A percentile compares a stretch with the other conserved stretches of the same genome.
These are phyloP conservation scores for Aspergillus steynii DNA, from an alignment of 495 filamentous ascomycete genomes.

Conservation along the genomic window DNA sequence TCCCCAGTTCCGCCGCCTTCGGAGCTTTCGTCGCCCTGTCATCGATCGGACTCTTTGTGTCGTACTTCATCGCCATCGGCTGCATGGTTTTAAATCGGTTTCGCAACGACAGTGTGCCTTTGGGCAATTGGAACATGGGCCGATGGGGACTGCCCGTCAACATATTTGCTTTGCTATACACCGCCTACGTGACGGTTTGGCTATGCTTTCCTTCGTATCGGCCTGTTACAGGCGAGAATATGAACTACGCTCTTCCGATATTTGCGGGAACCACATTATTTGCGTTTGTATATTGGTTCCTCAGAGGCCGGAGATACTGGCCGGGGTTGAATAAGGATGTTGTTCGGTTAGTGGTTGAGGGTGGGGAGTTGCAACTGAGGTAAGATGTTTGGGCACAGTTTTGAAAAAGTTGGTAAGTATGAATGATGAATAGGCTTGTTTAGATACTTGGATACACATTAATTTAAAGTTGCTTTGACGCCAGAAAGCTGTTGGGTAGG, in stretches of 20 bases:
- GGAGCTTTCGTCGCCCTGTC: slow-evolving; percentile 52
- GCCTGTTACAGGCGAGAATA: slow-evolving; percentile 25
- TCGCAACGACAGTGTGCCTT: background rate
- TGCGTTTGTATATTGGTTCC: slow-evolving; percentile 26
- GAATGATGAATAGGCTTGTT: too few relatives aligned
- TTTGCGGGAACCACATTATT: slow-evolving; percentile 24
- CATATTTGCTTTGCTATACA: slow-evolving; percentile 25
- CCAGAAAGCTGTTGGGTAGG: too few relatives aligned
- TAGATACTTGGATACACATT: too few relatives aligned
- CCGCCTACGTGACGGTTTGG: slow-evolving; percentile 25
- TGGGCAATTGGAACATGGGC: slow-evolving; percentile 26
- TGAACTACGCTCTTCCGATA: slow-evolving; percentile 31
- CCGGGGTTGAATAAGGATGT: slow-evolving; percentile 21
- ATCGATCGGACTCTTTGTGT: slow-evolving; percentile 38
- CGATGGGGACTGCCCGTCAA: slow-evolving; percentile 25
- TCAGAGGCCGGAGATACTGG: slow-evolving; percentile 22
- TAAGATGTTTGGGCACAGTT: background rate
- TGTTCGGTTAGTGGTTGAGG: slow-evolving; percentile 18
- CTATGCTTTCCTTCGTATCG: slow-evolving; percentile 25
- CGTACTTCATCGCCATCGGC: slow-evolving; percentile 41
- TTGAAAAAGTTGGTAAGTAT: too few relatives aligned
- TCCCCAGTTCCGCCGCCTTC: slow-evolving; percentile 53
- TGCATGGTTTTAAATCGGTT: slow-evolving; percentile 40
- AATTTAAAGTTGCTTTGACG: too few relatives aligned
- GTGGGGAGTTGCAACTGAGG: slow-evolving; percentile 15